Evolutionary conservation across 257 asterid genomes (phyloP), one percentile per base, ranked within the genome.

Genomic region (Datura wrightii): DNA sequence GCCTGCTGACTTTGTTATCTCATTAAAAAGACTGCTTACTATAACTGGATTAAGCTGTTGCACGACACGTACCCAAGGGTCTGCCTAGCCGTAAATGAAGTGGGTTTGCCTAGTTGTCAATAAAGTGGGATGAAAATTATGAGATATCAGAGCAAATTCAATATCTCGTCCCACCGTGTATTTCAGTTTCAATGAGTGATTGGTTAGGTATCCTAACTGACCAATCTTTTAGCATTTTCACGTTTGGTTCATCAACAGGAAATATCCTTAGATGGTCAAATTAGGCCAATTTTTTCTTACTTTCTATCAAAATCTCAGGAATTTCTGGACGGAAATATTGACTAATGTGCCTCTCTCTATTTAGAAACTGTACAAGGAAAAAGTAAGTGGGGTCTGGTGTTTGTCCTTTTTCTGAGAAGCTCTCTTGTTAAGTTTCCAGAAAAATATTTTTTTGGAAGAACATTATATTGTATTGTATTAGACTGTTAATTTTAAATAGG

Each of bases 261-360:
- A 80, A 59, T 52, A 48, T 59, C 44, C 39, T 44, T 60, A 24
- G 2, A 52, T 60, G 42, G 76, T 81, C 84, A 81, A 81, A 81
- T 65, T 11, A 56, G 71, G 58, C 78, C 70, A 81, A 58, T 55
- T 46, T 44, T 60, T 60, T n/a, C 46, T 36, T 13, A 34, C 63
- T 44, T 81, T 44, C 84, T 44, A 60, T 81, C 78, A 36, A 60
- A 58, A 81, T 81, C 78, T 44, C 84, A 44, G 76, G 76, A 81
- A 42, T 39, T 59, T 44, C 31, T 13, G 59, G 59, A 54, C 60
- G 78, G 39, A 44, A 60, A 19, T 36, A 37, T 62, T 62, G 84
- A 81, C 84, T 44, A 81, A 81, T 50, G 63, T 31, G 60, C 48
- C 62, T 50, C 60, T 76, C 82, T 76, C 62, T 50, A 76, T 50